Evolutionary conservation across 176 grass and related monocot genomes (phyloP), one percentile per base, ranked within the genome.

Genomic region (Chloris gayana): DNA sequence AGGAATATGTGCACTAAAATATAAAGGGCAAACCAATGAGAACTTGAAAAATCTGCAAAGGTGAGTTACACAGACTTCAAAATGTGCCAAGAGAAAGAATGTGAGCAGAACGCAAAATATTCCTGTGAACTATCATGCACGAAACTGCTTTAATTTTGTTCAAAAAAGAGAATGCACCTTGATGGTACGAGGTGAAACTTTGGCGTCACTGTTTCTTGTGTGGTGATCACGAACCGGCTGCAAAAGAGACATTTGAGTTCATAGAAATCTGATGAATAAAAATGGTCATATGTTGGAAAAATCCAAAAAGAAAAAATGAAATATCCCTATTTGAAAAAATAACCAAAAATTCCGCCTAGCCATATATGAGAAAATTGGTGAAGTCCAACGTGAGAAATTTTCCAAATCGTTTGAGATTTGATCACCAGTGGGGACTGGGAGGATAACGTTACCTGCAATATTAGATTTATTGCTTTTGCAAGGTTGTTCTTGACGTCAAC

Each of bases 171-270:
- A n/a, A n/a, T n/a, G 45, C 15, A 15, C 50, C 85, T 91, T 91
- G 4, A 87, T 77, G 26, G 70, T 69, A 74, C 87, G 85, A n/a
- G 85, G 71, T 12, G 85, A 70, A 53, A 81, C 81, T 60, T 66
- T 85, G 31, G 85, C 85, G 24, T 74, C 44, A 14, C 44, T 87
- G 22, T 87, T 46, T 44, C 80, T 91, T 33, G 82, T 85, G 64
- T 87, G 81, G 47, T 85, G 89, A 14, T 91, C 77, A 46, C 89
- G 84, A 8, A 91, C 81, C 69, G 81, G 81, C 89, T 91, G 66
- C 22, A 78, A 67, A 66, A 78, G n/a, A 6, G 49, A 74, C 18
- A 69, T 22, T 11, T 47, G 15, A 47, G 14, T 47, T 7, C 37
- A 39, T 39, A 3, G 5, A 39, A 7, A n/a, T 39, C 37, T 39